Evolutionary conservation across 208 protist species (phyloP).

Genomic region (Blechomonas ayalai): DNA sequence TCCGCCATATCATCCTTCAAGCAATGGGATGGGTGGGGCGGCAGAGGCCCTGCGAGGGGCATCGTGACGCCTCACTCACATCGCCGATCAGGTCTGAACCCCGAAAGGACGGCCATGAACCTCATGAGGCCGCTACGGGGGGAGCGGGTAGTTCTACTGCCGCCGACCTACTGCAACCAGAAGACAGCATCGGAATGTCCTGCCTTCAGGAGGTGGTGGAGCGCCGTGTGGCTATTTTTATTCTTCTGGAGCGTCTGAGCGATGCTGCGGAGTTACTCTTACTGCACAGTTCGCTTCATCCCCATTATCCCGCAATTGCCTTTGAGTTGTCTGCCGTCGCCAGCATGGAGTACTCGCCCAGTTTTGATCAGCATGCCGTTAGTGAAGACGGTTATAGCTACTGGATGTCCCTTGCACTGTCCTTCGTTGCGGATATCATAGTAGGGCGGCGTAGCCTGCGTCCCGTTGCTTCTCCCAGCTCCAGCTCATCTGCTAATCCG

Average conservation of each 20-base stretch:
- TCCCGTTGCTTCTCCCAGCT: too few species aligned
- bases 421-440: constrained; percentile 19
- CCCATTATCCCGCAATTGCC: constrained; percentile 52
- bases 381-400: constrained; percentile 26
- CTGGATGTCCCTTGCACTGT: constrained; percentile 51
- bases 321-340: constrained; percentile 35
- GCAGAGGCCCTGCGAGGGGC: too few species aligned
- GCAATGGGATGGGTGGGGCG: constrained; percentile 55
- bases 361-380: neutral
- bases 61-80: too few species aligned
- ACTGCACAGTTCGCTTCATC: constrained; percentile 29
- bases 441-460: constrained; percentile 2
- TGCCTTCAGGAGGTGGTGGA: constrained; percentile 69
- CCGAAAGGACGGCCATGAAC: neutral
- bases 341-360: too few species aligned
- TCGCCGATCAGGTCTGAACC: constrained; percentile 1
- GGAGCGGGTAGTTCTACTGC: neutral
- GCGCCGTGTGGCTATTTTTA: constrained; percentile 62
- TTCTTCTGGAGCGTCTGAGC: constrained; percentile 32
- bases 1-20: constrained; percentile 29
- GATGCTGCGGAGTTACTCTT: constrained; percentile 53
- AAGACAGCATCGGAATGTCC: constrained; percentile 42
- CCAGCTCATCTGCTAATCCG: too few species aligned
- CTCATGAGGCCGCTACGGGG: neutral
- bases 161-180: constrained; percentile 1